Evolutionary conservation across 208 protist genomes (phyloP).

Genomic region (Acanthamoeba lenticulata): DNA sequence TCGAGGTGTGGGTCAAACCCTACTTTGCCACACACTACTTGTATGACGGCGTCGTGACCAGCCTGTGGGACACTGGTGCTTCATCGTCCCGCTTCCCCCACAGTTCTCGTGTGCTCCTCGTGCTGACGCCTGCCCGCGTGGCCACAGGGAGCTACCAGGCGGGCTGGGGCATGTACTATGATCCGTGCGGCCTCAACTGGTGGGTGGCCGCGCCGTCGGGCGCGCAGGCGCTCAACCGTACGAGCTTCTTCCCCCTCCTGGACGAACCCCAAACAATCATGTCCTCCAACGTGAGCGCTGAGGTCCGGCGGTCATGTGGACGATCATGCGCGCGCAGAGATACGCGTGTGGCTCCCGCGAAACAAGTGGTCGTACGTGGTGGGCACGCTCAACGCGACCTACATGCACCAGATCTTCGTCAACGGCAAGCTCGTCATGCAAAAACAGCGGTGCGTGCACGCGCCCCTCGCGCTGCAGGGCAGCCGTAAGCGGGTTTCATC

Average conservation of each 20-base stretch:
- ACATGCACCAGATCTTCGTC: conserved; percentile 34
- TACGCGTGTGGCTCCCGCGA: neutral
- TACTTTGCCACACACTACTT: conserved; percentile 40
- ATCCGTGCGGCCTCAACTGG: conserved; percentile 58
- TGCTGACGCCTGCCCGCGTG: too few species aligned
- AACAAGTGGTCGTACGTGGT: conserved; percentile 63
- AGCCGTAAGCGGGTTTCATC: neutral
- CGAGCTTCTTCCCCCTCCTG: neutral
- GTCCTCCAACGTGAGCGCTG: too few species aligned
- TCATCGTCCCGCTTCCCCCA: neutral
- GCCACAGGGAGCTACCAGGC: neutral
- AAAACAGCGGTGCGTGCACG: neutral
- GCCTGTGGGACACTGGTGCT: conserved; percentile 1
- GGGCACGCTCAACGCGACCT: conserved; percentile 9
- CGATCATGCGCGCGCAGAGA: neutral
- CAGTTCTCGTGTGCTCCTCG: neutral
- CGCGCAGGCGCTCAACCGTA: neutral
- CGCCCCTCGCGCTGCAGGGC: too few species aligned
- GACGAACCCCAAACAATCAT: too few species aligned
- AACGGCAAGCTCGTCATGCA: conserved; percentile 58
- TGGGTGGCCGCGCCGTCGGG: conserved; percentile 14
- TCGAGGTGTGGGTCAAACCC: conserved; percentile 59
- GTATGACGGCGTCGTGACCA: conserved; percentile 36
- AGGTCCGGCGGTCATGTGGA: neutral
- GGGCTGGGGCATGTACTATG: conserved; percentile 38